These are phyloP conservation scores for Solanum etuberosum DNA, from an alignment of 257 asterid species.

Conservation along the genomic window DNA sequence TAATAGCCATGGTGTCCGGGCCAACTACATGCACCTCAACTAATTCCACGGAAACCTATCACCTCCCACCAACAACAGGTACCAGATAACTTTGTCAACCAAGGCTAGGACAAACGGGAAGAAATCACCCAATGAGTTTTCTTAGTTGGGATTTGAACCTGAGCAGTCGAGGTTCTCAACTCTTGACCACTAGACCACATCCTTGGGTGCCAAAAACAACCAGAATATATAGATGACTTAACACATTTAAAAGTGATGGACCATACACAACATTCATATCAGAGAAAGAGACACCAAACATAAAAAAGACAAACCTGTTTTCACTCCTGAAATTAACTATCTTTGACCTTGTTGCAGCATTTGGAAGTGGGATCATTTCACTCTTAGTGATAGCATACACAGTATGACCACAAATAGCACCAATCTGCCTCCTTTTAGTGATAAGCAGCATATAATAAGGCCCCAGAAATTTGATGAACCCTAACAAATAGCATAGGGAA, in stretches of 20 bases:
- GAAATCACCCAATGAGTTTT: not conserved
- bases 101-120: not conserved
- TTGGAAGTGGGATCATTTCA: conserved; percentile 74
- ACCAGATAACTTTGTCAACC: not conserved
- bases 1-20: not conserved
- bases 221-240: not conserved
- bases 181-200: not conserved
- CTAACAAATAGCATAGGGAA: conserved; percentile 31
- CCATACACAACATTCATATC: not conserved
- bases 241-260: not conserved
- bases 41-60: not conserved
- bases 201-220: not conserved
- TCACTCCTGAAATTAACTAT: conserved; percentile 54
- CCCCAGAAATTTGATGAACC: conserved; percentile 82
- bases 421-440: conserved; percentile 84
- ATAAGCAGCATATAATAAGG: conserved; percentile 91
- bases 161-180: not conserved
- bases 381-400: conserved; percentile 73
- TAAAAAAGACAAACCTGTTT: conserved; percentile 42
- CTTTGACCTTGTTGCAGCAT: conserved; percentile 47
- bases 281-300: not conserved
- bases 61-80: not conserved
- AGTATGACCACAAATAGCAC: conserved; percentile 77
- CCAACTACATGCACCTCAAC: not conserved
- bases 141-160: not conserved